Base-by-base conservation (phyloP, 805 yeast species). In the Ogataea ganodermae region DNA sequence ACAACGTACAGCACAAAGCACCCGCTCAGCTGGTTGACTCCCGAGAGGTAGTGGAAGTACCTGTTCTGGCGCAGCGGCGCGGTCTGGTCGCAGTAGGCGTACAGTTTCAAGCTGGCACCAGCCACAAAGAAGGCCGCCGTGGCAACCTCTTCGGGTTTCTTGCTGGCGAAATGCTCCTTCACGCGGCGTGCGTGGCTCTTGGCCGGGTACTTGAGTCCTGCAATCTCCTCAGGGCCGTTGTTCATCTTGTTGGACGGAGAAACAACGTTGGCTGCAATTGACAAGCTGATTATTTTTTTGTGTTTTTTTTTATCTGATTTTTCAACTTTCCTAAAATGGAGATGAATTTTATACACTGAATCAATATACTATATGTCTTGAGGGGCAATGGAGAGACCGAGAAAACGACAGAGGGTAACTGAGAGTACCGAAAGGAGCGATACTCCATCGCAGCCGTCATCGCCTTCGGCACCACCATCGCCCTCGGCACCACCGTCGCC, bases 41-140 rank as follows among this genome's bases (percentile, higher is more conserved):
- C 99, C 4, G 89, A 71, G 32, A 94, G 69, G 62, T 92, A 94
- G 66, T 76, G 89, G 67, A 94, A 94, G 69, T 92, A 91, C 46
- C 98, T 76, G 67, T 89, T 86, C 67, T 94, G 99, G 70, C 96
- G 81, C 56, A 91, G 76, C 6, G 86, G 86, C 49, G 80, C 81
- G 2, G 81, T 72, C 57, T 83, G 89, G 67, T 92, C 99, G 60
- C 89, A 80, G 67, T 89, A 87, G 33, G 86, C 84, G 60, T 82
- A 80, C 38, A 76, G 68, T 57, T 79, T 82, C 23, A 75, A 61
- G 51, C 71, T 67, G 52, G 80, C 83, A 12, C 90, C 91, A 37
- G 83, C 80, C 38, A 85, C 66, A 55, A 82, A 83, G 53, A 83
- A 70, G 23, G 42, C 42, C 5, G 77, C 66, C 6, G 57, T 36